phyloP scores from a whole-genome alignment of 140 eudicot genomes.

The Erigeron philadelphicus region DNA sequence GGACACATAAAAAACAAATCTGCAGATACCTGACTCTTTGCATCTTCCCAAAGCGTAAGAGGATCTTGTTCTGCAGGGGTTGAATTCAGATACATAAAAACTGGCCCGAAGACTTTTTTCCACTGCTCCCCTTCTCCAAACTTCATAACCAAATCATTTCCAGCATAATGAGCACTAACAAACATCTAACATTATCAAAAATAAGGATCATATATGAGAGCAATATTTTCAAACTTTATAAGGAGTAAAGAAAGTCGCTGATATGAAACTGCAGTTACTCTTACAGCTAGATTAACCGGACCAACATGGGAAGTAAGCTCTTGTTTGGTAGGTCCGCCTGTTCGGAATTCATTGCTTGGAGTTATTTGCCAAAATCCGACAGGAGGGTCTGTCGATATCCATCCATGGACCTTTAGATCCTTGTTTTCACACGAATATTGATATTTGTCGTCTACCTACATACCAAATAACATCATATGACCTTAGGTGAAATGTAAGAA shows the following conservation, averaged over 20 bases:
- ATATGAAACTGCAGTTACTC: not conserved
- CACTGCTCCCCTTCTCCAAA: slow-evolving; percentile 52
- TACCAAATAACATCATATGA: not conserved
- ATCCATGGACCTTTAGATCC: slow-evolving; percentile 80
- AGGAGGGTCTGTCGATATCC: slow-evolving; percentile 69
- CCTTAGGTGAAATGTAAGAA: too few relatives aligned
- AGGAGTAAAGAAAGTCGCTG: not conserved
- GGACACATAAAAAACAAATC: not conserved
- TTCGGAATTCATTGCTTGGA: slow-evolving; percentile 55
- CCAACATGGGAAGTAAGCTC: slow-evolving; percentile 75
- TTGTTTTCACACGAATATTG: slow-evolving; percentile 69
- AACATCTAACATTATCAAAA: slow-evolving; percentile 34
- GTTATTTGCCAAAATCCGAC: slow-evolving; percentile 76
- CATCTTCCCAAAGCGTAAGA: slow-evolving; percentile 62
- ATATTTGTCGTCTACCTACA: slow-evolving; percentile 89
- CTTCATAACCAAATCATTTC: slow-evolving; percentile 39
- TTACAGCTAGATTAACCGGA: slow-evolving; percentile 51
- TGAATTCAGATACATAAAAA: slow-evolving; percentile 49
- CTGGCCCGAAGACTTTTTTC: slow-evolving; percentile 78
- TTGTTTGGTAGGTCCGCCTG: slow-evolving; percentile 67
- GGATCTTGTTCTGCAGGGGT: slow-evolving; percentile 25
- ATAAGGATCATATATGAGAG: not conserved
- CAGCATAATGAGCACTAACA: slow-evolving; percentile 63
- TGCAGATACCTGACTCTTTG: slow-evolving; percentile 49
- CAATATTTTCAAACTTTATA: not conserved